Evolutionary conservation across 169 alveolate genomes (phyloP).

Genomic region (Babesia microti): DNA sequence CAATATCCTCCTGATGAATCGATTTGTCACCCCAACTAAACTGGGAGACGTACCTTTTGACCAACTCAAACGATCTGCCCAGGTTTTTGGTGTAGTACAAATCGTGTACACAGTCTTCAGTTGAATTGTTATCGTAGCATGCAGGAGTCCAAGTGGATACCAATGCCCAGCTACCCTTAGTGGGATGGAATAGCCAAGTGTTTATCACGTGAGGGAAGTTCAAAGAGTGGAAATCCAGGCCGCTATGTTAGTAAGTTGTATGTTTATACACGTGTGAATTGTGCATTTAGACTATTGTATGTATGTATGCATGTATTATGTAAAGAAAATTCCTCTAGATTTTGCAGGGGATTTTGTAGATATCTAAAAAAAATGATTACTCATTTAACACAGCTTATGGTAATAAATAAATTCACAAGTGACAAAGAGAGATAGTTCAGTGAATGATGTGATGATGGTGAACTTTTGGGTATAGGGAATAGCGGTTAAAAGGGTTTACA

Average conservation of each 20-base stretch:
- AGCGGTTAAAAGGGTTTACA: too few species aligned
- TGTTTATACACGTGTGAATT: too few species aligned
- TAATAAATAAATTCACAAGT: too few species aligned
- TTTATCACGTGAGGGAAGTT: conserved; percentile 60
- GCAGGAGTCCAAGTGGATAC: conserved; percentile 75
- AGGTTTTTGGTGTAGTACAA: conserved; percentile 71
- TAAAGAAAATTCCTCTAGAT: too few species aligned
- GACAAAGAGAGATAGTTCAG: too few species aligned
- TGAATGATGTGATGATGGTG: too few species aligned
- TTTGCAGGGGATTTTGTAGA: too few species aligned
- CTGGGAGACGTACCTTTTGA: conserved; percentile 76
- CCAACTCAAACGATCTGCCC: conserved; percentile 68
- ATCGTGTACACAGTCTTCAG: conserved; percentile 75
- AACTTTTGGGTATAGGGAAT: too few species aligned
- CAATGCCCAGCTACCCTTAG: conserved; percentile 66
- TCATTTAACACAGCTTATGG: too few species aligned
- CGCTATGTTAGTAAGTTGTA: conserved; percentile 1
- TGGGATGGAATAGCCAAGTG: conserved; percentile 70
- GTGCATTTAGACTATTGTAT: too few species aligned
- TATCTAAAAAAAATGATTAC: too few species aligned
- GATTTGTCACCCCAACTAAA: conserved; percentile 81
- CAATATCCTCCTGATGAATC: conserved; percentile 44
- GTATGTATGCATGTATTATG: too few species aligned
- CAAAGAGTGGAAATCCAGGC: conserved; percentile 50
- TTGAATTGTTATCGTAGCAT: conserved; percentile 47